Percentiles rank a stretch among this genome's conserved stretches.
Evolutionary conservation across 2,329 filamentous ascomycete genomes (phyloP).

Genomic region (Aspergillus clavatus): DNA sequence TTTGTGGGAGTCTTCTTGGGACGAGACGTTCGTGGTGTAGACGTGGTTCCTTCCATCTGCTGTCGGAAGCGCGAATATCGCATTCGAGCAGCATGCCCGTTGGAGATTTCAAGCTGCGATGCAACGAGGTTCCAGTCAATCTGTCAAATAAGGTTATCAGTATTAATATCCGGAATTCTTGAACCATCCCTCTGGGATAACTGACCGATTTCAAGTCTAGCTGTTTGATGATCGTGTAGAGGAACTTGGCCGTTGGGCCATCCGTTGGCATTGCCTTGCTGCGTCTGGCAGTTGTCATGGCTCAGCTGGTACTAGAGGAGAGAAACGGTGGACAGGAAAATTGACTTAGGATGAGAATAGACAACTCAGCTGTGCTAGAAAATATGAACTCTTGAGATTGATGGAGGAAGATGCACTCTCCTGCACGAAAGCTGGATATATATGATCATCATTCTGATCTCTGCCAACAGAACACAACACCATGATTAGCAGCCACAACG

Average conservation of each 20-base stretch:
- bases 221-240: slow-evolving; percentile 54
- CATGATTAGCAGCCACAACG: neutral
- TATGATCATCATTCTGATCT: neutral
- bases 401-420: slow-evolving; percentile 11
- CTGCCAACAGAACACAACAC: neutral
- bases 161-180: neutral
- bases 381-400: slow-evolving; percentile 3
- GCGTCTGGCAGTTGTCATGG: slow-evolving; percentile 35
- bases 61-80: slow-evolving; percentile 51
- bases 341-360: neutral
- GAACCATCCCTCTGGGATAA: neutral
- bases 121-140: slow-evolving; percentile 53
- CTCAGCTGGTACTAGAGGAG: neutral
- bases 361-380: neutral
- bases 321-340: neutral
- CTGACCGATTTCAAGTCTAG: slow-evolving; percentile 49
- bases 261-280: slow-evolving; percentile 46
- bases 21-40: slow-evolving; percentile 16
- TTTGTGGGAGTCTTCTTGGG: slow-evolving; percentile 26
- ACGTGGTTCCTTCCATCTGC: slow-evolving; percentile 46
- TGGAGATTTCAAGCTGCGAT: slow-evolving; percentile 47
- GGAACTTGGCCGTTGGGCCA: slow-evolving; percentile 47
- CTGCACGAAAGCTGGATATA: slow-evolving; percentile 14
- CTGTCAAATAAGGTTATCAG: slow-evolving; percentile 26
- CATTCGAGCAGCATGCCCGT: slow-evolving; percentile 56